phyloP scores from a whole-genome alignment of 305 asterid genomes.

The Fraxinus baroniana region DNA sequence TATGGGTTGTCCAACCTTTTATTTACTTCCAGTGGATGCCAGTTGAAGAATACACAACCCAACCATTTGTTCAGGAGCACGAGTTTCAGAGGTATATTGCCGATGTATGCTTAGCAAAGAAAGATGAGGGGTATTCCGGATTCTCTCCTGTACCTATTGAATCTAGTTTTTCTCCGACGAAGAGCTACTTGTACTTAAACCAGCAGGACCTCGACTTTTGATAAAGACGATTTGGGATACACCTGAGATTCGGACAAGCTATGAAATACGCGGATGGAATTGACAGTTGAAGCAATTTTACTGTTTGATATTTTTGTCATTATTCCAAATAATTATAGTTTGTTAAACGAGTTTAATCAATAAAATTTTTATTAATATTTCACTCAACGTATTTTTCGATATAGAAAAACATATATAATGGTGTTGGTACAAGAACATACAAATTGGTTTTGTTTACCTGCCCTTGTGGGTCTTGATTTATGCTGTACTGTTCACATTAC shows the following conservation, averaged over 20 bases:
- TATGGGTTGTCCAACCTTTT: background rate
- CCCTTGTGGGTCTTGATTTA: background rate
- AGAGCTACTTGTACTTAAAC: slow-evolving; percentile 48
- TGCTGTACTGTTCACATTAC: background rate
- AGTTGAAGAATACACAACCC: slow-evolving; percentile 68
- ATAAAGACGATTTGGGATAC: background rate
- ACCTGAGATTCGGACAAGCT: background rate
- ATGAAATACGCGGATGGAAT: background rate
- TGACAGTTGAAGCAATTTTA: background rate
- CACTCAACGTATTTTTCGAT: background rate
- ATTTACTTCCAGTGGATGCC: slow-evolving; percentile 82
- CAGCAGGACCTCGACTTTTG: slow-evolving; percentile 16
- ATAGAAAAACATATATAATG: background rate
- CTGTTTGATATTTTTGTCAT: background rate
- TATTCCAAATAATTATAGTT: background rate
- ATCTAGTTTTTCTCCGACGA: slow-evolving; percentile 35
- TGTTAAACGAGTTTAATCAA: background rate
- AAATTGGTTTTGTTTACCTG: slow-evolving; percentile 3
- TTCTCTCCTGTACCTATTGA: slow-evolving; percentile 46
- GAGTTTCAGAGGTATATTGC: slow-evolving; percentile 50
- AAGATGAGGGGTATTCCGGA: slow-evolving; percentile 52
- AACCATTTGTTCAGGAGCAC: slow-evolving; percentile 62
- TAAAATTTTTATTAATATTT: background rate
- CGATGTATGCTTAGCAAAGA: slow-evolving; percentile 60
- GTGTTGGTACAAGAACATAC: background rate